Evolutionary conservation across 1,139 yeast species (phyloP).

Genomic region (Taphrina populina): DNA sequence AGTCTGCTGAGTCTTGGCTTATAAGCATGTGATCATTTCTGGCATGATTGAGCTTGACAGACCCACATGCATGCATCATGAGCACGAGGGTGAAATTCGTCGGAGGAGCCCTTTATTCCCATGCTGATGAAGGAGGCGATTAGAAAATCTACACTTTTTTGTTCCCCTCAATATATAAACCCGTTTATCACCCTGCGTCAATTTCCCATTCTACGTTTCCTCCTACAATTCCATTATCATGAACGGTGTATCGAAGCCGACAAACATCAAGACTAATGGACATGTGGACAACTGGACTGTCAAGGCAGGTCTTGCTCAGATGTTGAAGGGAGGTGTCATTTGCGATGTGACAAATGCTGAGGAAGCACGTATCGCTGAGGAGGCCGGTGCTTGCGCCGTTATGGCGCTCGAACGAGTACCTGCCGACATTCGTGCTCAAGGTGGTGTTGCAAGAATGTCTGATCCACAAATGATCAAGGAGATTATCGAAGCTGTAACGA

Average conservation of each 20-base stretch:
- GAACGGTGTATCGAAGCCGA: conserved; percentile 26
- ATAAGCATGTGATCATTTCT: too few relatives aligned
- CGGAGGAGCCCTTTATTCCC: too few relatives aligned
- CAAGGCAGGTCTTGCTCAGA: conserved; percentile 81
- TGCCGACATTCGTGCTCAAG: conserved; percentile 80
- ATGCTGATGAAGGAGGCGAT: too few relatives aligned
- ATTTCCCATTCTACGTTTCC: too few relatives aligned
- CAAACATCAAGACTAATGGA: conserved; percentile 26
- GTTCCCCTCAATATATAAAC: too few relatives aligned
- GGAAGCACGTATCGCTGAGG: conserved; percentile 69
- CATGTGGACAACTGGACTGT: conserved; percentile 51
- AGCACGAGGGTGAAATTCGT: too few relatives aligned
- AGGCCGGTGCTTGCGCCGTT: conserved; percentile 86
- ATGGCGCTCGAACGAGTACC: conserved; percentile 88
- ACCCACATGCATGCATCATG: too few relatives aligned
- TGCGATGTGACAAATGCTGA: conserved; percentile 54
- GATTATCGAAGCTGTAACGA: conserved; percentile 61
- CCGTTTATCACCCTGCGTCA: too few relatives aligned
- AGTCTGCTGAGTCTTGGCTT: too few relatives aligned
- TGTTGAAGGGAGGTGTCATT: conserved; percentile 76
- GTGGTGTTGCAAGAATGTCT: conserved; percentile 84
- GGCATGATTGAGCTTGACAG: too few relatives aligned
- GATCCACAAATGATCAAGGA: conserved; percentile 79
- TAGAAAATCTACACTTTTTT: too few relatives aligned
- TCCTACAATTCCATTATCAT: too few relatives aligned